phyloP scores from a whole-genome alignment of 805 yeast genomes.

The Saturnispora bothae region DNA sequence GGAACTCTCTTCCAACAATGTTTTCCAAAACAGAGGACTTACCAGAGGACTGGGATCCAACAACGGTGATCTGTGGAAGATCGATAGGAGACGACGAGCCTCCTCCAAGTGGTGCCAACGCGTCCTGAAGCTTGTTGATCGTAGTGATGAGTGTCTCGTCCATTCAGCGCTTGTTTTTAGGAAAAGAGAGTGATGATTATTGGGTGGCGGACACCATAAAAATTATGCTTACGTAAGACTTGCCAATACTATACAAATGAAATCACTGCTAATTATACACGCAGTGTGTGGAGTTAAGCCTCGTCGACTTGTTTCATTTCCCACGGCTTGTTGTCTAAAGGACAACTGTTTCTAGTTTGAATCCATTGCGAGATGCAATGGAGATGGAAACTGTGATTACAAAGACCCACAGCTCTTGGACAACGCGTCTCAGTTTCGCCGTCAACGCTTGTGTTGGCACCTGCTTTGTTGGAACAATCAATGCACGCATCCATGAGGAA shows the following conservation, averaged over 20 bases:
- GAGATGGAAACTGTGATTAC: constrained; percentile 97
- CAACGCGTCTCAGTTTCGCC: constrained; percentile 44
- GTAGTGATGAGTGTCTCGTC: constrained; percentile 73
- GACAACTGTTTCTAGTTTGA: constrained; percentile 91
- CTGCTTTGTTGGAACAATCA: constrained; percentile 56
- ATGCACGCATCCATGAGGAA: constrained; percentile 98
- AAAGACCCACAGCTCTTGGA: constrained; percentile 93
- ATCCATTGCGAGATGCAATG: constrained; percentile 97
- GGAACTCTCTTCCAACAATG: constrained; percentile 83
- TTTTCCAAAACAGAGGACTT: constrained; percentile 84
- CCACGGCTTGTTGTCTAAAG: constrained; percentile 93
- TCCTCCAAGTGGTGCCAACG: constrained; percentile 92
- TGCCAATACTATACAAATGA: no score
- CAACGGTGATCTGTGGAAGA: constrained; percentile 90
- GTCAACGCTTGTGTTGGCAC: not conserved
- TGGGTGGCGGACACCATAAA: no score
- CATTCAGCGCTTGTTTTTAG: constrained; percentile 30
- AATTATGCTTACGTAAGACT: no score
- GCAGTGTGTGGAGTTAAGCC: no score
- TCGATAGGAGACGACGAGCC: constrained; percentile 85
- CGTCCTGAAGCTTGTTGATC: constrained; percentile 87
- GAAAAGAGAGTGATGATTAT: not conserved
- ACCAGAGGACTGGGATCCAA: constrained; percentile 86
- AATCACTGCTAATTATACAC: no score
- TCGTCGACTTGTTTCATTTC: constrained; percentile 23